phyloP scores from a whole-genome alignment of 306 rosid species.

The Cucurbita argyrosperma region DNA sequence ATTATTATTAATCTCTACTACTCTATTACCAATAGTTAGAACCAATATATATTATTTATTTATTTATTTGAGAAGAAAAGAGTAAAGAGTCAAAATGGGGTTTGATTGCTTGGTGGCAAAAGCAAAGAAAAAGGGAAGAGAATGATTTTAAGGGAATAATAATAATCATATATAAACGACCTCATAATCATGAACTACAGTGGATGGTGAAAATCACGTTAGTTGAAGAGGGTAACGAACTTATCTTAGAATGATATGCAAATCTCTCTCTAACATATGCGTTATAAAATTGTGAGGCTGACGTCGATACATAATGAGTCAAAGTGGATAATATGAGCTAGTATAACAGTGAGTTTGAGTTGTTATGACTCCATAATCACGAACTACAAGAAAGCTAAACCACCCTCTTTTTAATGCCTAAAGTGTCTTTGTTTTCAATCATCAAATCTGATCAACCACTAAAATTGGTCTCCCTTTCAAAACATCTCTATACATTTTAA shows the following conservation, averaged over 20 bases:
- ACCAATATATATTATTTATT: background rate
- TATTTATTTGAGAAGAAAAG: background rate
- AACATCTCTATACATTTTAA: background rate
- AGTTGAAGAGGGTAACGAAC: too few species aligned
- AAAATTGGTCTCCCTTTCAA: background rate
- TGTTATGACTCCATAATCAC: too few species aligned
- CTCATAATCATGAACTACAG: constrained; percentile 16
- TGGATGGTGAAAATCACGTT: rapidly evolving
- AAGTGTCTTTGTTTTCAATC: constrained; percentile 27
- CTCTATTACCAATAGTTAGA: background rate
- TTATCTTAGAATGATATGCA: too few species aligned
- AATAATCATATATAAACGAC: constrained; percentile 12
- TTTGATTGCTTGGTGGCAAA: constrained; percentile 25
- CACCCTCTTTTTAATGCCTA: background rate
- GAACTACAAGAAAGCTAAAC: too few species aligned
- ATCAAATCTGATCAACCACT: constrained; percentile 14
- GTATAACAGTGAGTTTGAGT: rapidly evolving
- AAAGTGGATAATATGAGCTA: too few species aligned
- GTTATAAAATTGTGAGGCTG: too few species aligned
- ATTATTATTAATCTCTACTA: too few species aligned
- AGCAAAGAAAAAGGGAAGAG: background rate
- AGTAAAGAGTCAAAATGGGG: constrained; percentile 12
- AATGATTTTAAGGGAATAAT: background rate
- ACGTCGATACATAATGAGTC: too few species aligned
- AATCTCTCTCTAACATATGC: too few species aligned